These are phyloP conservation scores for Fusarium xyrophilum DNA, from an alignment of 2,329 filamentous ascomycete species.

Conservation along the genomic window DNA sequence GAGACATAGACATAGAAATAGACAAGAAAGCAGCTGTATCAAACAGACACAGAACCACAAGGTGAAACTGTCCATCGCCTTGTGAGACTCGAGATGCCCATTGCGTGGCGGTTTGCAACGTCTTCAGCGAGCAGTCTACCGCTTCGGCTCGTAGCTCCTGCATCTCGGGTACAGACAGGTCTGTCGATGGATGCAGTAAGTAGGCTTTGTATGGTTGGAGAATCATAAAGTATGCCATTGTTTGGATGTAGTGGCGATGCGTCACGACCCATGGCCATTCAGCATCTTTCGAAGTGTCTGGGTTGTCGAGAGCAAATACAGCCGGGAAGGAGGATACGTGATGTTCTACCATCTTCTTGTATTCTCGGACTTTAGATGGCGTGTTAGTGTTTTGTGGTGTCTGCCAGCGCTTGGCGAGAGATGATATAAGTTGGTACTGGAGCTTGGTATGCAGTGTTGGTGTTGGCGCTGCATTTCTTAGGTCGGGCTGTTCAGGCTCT, in stretches of 20 bases:
- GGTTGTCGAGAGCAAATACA: background rate
- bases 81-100: constrained; percentile 6
- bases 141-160: background rate
- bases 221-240: constrained; percentile 12
- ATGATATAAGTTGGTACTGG: constrained; percentile 9
- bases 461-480: background rate
- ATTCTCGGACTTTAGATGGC: background rate
- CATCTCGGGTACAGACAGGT: background rate
- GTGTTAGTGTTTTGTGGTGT: constrained; percentile 4
- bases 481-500: background rate
- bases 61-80: constrained; percentile 7
- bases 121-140: background rate
- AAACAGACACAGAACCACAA: background rate
- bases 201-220: constrained; percentile 14
- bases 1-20: too few relatives aligned
- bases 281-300: background rate
- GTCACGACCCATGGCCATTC: constrained; percentile 11
- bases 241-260: constrained; percentile 13
- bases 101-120: background rate
- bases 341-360: background rate
- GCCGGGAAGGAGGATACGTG: background rate
- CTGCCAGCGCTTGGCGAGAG: constrained; percentile 11
- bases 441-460: constrained; percentile 9
- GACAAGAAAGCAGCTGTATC: constrained; percentile 11
- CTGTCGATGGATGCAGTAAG: background rate